Base-by-base conservation (phyloP, 768 basidiomycete genomes). In the Gloeostereum incarnatum region DNA sequence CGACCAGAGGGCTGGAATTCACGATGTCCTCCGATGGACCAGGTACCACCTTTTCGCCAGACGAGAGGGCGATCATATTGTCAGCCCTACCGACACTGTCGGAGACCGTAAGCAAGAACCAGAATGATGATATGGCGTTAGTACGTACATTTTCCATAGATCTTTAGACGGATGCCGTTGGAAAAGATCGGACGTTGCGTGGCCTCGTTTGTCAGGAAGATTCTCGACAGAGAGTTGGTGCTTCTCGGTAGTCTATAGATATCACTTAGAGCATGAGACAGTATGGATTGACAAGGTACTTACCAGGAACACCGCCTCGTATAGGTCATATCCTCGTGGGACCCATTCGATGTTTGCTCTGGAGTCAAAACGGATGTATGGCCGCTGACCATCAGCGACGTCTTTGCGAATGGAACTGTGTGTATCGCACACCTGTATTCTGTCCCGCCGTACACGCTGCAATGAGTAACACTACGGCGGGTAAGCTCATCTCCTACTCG, bases 121-220 rank as follows among this genome's bases (percentile, higher is more conserved):
- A 40, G 2, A 23, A 32, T 9, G 19, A 31, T 23, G 16, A n/a
- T 39, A 39, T 42, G 32, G 14, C 9, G 30, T 16, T 20, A 23
- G 9, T 2, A 47, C 55, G 10, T 40, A 69, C 67, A 69, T 51
- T 47, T 59, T 69, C 55, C 63, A 74, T n/a, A 66, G 48, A 10
- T 57, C 51, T 7, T 62, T 60, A 5, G 60, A 63, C 1, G 71
- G 67, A 42, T 73, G 71, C 18, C 53, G 56, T 23, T 59, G 39
- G 43, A 64, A 68, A 5, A 68, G 46, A 49, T 72, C 71, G 2
- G 59, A 61, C 8, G 61, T 69, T 1, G 61, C 61, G 34, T 69
- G 71, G 9, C 69, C 69, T 29, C 46, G 50, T 4, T 54, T 51
- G 41, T 61, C 58, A 4, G 40, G 36, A 27, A 64, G 33, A 24